These are phyloP conservation scores for Diaporthe aspalathi DNA, from an alignment of 2,329 filamentous ascomycete genomes.

Conservation along the genomic window DNA sequence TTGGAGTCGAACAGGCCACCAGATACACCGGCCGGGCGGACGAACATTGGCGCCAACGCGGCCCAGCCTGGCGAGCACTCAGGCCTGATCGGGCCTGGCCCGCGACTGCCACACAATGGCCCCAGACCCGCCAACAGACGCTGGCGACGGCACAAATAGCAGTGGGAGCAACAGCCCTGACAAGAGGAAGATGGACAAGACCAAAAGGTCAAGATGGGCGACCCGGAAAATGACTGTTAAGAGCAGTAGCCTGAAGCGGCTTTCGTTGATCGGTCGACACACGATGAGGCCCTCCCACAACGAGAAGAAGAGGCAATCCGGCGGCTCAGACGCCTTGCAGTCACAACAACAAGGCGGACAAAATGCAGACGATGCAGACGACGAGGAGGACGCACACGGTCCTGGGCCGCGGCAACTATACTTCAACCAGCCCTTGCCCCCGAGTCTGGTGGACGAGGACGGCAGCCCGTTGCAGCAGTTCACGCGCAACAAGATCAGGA, in stretches of 20 bases:
- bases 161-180: slow-evolving; percentile 44
- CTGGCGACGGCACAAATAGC: slow-evolving; percentile 33
- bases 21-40: slow-evolving; percentile 37
- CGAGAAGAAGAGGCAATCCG: slow-evolving; percentile 75
- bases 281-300: slow-evolving; percentile 67
- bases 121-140: slow-evolving; percentile 38
- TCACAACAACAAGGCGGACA: slow-evolving; percentile 48
- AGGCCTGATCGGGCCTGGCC: slow-evolving; percentile 57
- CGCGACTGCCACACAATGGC: slow-evolving; percentile 53
- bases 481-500: slow-evolving; percentile 95
- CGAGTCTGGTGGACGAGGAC: slow-evolving; percentile 80
- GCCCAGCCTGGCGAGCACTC: slow-evolving; percentile 56
- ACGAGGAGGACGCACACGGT: slow-evolving; percentile 47
- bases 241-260: slow-evolving; percentile 81
- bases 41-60: slow-evolving; percentile 45
- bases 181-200: slow-evolving; percentile 63
- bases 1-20: slow-evolving; percentile 21
- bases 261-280: slow-evolving; percentile 84
- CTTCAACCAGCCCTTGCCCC: slow-evolving; percentile 87
- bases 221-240: slow-evolving; percentile 86
- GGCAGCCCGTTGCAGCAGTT: slow-evolving; percentile 78
- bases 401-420: slow-evolving; percentile 72
- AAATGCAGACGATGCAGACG: slow-evolving; percentile 51
- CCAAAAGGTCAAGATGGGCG: slow-evolving; percentile 92
- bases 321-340: slow-evolving; percentile 44